Evolutionary conservation across 176 grass and related monocot genomes (phyloP).

Genomic region (Calamus simplicifolius): DNA sequence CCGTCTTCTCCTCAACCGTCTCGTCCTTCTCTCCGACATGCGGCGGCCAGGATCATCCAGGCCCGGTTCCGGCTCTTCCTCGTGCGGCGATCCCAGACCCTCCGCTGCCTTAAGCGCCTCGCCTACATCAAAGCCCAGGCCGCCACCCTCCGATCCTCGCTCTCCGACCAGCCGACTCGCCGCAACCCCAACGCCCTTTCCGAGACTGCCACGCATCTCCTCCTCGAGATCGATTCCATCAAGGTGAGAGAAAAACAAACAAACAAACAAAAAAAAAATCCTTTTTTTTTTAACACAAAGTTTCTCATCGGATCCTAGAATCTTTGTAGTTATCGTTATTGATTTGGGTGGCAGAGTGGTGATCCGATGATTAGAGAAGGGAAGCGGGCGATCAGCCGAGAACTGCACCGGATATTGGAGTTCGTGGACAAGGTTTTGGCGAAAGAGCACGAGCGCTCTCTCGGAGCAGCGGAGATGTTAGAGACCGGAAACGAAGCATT

Average conservation of each 20-base stretch:
- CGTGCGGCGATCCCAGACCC: constrained; percentile 66
- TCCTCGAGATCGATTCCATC: constrained; percentile 62
- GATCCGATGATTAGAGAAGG: constrained; percentile 86
- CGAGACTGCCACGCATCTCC: constrained; percentile 42
- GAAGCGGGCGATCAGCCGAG: constrained; percentile 56
- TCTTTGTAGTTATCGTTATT: constrained; percentile 6
- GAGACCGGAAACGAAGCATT: background rate
- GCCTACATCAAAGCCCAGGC: constrained; percentile 60
- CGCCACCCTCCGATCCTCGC: constrained; percentile 39
- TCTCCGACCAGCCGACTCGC: constrained; percentile 26
- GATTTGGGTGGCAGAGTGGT: constrained; percentile 32
- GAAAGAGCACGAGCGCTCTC: constrained; percentile 40
- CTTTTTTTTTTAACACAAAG: background rate
- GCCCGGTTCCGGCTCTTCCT: constrained; percentile 72
- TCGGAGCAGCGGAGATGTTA: background rate
- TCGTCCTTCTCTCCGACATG: constrained; percentile 28
- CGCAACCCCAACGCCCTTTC: constrained; percentile 39
- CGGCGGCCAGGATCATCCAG: constrained; percentile 83
- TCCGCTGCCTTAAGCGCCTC: constrained; percentile 78
- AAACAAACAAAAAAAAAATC: background rate
- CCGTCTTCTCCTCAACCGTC: background rate
- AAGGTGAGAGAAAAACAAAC: constrained; percentile 49
- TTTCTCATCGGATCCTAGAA: too few relatives aligned
- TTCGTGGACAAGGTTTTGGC: constrained; percentile 73
- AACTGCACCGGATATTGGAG: constrained; percentile 67